Evolutionary conservation across 2,329 filamentous ascomycete genomes (phyloP).

Genomic region (Alternaria viburni): DNA sequence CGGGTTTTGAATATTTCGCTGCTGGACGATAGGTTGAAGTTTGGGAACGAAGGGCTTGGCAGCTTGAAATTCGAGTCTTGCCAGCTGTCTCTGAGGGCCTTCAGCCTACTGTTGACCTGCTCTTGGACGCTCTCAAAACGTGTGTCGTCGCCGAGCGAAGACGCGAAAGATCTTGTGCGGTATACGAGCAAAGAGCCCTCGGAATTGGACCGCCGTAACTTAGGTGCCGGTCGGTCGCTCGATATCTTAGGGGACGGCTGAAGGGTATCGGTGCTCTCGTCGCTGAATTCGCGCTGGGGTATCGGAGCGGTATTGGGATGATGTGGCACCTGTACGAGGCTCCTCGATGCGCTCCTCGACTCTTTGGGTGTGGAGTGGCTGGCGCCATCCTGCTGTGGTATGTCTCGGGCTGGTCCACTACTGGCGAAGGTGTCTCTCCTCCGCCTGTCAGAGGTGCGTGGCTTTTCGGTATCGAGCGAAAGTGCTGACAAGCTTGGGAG

Average conservation of each 20-base stretch:
- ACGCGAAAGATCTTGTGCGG: constrained; percentile 76
- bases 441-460: constrained; percentile 13
- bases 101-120: constrained; percentile 86
- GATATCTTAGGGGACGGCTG: constrained; percentile 11
- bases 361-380: constrained; percentile 14
- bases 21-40: constrained; percentile 50
- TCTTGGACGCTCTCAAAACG: constrained; percentile 80
- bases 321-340: constrained; percentile 12
- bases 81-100: constrained; percentile 87
- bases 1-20: constrained; percentile 36
- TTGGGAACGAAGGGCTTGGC: constrained; percentile 61
- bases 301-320: constrained; percentile 23
- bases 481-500: constrained; percentile 42
- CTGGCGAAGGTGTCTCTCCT: constrained; percentile 26
- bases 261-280: constrained; percentile 26
- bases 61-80: constrained; percentile 80
- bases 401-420: not conserved
- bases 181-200: constrained; percentile 79
- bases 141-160: constrained; percentile 83
- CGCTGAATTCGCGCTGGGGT: constrained; percentile 23
- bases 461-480: constrained; percentile 28
- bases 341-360: constrained; percentile 7
- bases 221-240: constrained; percentile 26
- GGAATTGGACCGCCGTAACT: constrained; percentile 69
- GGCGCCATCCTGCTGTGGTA: constrained; percentile 34